Conservation (phyloP, 2,329 filamentous ascomycete genomes). For the Chaetothyriales sp. region DNA sequence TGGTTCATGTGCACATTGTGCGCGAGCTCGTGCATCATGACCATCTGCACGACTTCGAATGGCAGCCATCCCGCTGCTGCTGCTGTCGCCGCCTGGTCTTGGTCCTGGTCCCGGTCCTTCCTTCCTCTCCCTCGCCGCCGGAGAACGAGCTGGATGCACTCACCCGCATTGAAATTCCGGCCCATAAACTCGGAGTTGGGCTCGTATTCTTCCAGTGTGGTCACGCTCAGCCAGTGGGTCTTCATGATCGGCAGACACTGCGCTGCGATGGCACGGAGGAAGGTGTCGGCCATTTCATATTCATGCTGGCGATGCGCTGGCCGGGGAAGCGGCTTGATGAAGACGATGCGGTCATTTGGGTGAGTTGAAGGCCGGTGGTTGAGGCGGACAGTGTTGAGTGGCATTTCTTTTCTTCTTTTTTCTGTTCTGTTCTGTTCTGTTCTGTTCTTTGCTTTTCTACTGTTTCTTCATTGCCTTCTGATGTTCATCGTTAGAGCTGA, state of each 20-base stretch:
- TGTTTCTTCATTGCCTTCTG: too few species aligned
- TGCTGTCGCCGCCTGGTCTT: not conserved
- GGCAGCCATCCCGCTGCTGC: constrained; percentile 49
- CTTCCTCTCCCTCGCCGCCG: constrained; percentile 37
- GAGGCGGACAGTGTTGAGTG: constrained; percentile 60
- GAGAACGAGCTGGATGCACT: constrained; percentile 72
- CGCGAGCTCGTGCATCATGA: constrained; percentile 86
- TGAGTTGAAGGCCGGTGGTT: constrained; percentile 33
- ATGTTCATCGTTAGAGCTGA: too few species aligned
- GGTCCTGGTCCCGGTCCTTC: not conserved
- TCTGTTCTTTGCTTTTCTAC: too few species aligned
- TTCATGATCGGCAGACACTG: constrained; percentile 65
- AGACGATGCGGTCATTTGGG: constrained; percentile 44
- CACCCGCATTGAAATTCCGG: constrained; percentile 79
- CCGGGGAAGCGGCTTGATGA: constrained; percentile 65
- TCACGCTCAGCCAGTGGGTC: constrained; percentile 48
- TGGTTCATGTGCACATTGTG: constrained; percentile 92
- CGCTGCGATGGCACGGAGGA: constrained; percentile 62
- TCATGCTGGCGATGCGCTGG: constrained; percentile 28
- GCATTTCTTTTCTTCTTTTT: constrained; percentile 37
- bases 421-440: not conserved
- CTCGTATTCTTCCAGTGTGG: constrained; percentile 64
- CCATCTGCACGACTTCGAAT: constrained; percentile 76
- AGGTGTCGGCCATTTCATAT: constrained; percentile 49
- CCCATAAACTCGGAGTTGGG: constrained; percentile 72